A percentile compares a stretch with the other conserved stretches of the same genome.
These are phyloP conservation scores for Deuterostichococcus epilithicus DNA, from an alignment of 139 green algal genomes.

Conservation along the genomic window DNA sequence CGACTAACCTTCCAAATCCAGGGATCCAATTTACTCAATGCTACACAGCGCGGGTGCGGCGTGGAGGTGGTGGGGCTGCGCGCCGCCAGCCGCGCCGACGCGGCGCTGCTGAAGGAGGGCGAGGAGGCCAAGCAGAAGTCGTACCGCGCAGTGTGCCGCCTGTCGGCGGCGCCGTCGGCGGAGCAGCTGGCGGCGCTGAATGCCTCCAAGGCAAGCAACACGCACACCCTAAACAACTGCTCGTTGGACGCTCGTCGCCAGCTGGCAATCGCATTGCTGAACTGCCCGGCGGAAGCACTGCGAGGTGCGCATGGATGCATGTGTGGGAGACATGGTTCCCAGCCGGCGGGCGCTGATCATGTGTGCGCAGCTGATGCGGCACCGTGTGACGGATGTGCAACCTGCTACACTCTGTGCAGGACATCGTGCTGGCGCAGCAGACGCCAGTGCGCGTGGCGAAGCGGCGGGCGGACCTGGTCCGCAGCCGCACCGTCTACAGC, in stretches of 20 bases:
- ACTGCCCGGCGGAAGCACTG: too few species aligned
- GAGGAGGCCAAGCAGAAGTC: conserved; percentile 77
- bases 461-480: conserved; percentile 61
- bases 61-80: conserved; percentile 16
- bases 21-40: background rate
- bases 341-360: too few species aligned
- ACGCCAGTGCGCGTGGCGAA: conserved; percentile 87
- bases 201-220: background rate
- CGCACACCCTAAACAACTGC: too few species aligned
- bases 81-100: background rate
- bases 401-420: too few species aligned
- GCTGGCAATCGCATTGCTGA: too few species aligned
- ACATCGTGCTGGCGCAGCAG: conserved; percentile 65
- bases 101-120: conserved; percentile 53
- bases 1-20: background rate
- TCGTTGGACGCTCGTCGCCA: too few species aligned
- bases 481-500: conserved; percentile 26
- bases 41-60: conserved; percentile 1
- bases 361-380: too few species aligned
- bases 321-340: too few species aligned
- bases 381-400: too few species aligned
- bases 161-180: conserved; percentile 22
- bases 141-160: conserved; percentile 69
- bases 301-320: too few species aligned
- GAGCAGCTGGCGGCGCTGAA: conserved; percentile 44